Conservation (phyloP, 139 green algal genomes). For the Tetratostichococcus sp. region DNA sequence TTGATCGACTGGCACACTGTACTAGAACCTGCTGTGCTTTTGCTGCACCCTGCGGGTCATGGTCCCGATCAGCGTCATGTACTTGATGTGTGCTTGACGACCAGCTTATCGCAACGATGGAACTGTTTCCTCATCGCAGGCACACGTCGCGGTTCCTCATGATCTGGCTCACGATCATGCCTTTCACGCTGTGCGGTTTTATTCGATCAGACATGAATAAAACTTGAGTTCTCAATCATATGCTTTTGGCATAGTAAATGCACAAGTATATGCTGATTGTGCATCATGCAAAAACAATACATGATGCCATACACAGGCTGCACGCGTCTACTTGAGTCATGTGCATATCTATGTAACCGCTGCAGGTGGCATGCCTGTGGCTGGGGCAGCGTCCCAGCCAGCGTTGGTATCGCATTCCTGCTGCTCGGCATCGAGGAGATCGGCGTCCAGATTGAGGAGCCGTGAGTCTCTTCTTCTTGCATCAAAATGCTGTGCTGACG, state of each 20-base stretch:
- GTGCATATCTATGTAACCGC: too few relatives aligned
- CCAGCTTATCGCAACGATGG: too few relatives aligned
- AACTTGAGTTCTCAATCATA: not conserved
- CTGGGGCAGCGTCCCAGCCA: constrained; percentile 58
- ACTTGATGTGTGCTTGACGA: too few relatives aligned
- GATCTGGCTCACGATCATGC: constrained; percentile 62
- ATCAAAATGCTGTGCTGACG: too few relatives aligned
- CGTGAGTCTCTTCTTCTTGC: constrained; percentile 42
- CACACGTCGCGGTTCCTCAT: constrained; percentile 76
- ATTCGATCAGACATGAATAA: too few relatives aligned
- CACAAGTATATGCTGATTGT: too few relatives aligned
- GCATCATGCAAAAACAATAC: too few relatives aligned
- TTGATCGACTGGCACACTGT: not conserved
- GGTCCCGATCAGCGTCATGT: too few relatives aligned
- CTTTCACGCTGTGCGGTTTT: constrained; percentile 33
- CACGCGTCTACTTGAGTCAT: too few relatives aligned
- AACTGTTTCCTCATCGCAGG: constrained; percentile 27
- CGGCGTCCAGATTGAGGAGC: constrained; percentile 66
- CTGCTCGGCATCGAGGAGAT: constrained; percentile 85
- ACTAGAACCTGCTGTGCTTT: not conserved
- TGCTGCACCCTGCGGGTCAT: not conserved
- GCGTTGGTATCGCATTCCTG: constrained; percentile 57
- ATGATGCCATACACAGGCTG: too few relatives aligned
- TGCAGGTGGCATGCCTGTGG: constrained; percentile 47
- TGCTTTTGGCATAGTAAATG: not conserved